phyloP scores from a whole-genome alignment of 176 grass and related monocot species.

The Panicum miliaceum region DNA sequence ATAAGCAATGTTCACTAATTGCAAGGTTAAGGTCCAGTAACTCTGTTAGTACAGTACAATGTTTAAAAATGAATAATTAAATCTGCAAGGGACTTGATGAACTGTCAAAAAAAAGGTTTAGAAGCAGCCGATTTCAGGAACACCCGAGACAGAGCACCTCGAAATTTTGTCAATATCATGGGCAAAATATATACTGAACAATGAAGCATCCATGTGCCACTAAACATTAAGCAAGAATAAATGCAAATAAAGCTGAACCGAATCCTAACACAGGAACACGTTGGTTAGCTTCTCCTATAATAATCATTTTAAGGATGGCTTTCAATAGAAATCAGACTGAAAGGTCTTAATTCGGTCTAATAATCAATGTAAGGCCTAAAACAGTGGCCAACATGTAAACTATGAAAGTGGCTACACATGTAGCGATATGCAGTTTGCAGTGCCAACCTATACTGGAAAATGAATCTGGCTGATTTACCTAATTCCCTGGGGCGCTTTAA shows the following conservation, averaged over 20 bases:
- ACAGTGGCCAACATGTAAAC: neutral
- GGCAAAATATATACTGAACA: neutral
- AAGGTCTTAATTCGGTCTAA: too few relatives aligned
- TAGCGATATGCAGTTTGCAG: neutral
- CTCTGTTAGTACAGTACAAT: too few relatives aligned
- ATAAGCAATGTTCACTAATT: too few relatives aligned
- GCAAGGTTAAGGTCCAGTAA: too few relatives aligned
- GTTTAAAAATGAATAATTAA: too few relatives aligned
- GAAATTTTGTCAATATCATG: neutral
- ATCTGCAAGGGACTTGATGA: too few relatives aligned
- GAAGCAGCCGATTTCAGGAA: too few relatives aligned
- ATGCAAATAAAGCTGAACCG: neutral
- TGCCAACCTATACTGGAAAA: conserved; percentile 1
- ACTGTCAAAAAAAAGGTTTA: too few relatives aligned
- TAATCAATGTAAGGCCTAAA: too few relatives aligned
- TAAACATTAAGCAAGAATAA: neutral
- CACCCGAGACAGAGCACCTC: neutral
- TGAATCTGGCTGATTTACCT: conserved; percentile 47
- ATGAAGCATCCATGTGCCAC: neutral
- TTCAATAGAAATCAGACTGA: too few relatives aligned
- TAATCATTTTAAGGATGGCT: neutral
- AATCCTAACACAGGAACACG: neutral
- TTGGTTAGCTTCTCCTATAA: neutral
- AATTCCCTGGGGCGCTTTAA: conserved; percentile 77
- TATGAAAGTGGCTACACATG: neutral